phyloP scores from a whole-genome alignment of 305 asterid species.

The Withania somnifera region DNA sequence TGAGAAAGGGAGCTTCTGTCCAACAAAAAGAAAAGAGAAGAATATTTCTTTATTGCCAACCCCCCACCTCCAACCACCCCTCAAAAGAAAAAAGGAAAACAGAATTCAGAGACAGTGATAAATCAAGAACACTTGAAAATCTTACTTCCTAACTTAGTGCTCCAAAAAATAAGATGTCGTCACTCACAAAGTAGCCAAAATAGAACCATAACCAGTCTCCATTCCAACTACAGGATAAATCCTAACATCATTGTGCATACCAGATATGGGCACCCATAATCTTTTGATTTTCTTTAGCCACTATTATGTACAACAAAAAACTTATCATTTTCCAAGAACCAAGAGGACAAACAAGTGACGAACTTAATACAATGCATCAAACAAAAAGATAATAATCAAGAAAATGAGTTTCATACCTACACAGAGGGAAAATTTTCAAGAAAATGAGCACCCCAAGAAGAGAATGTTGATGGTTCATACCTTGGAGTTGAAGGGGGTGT shows the following conservation, averaged over 20 bases:
- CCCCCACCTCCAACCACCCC: no score
- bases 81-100: neutral
- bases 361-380: neutral
- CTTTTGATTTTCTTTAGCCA: neutral
- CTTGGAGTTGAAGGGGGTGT: neutral
- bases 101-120: neutral
- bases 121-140: neutral
- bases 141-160: neutral
- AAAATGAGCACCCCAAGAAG: neutral
- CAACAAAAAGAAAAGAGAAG: neutral
- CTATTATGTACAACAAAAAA: neutral
- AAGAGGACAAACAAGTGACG: no score
- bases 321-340: neutral
- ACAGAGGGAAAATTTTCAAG: neutral
- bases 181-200: conserved; percentile 11
- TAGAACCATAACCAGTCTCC: neutral
- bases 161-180: neutral
- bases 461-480: neutral
- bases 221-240: neutral
- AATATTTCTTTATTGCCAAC: neutral
- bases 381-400: neutral
- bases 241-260: neutral
- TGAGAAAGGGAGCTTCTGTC: neutral
- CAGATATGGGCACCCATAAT: neutral
- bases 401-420: neutral